Percentiles rank a stretch among this genome's conserved stretches.
phyloP scores from a whole-genome alignment of 2,329 filamentous ascomycete genomes.

The Ampelomyces quisqualis region DNA sequence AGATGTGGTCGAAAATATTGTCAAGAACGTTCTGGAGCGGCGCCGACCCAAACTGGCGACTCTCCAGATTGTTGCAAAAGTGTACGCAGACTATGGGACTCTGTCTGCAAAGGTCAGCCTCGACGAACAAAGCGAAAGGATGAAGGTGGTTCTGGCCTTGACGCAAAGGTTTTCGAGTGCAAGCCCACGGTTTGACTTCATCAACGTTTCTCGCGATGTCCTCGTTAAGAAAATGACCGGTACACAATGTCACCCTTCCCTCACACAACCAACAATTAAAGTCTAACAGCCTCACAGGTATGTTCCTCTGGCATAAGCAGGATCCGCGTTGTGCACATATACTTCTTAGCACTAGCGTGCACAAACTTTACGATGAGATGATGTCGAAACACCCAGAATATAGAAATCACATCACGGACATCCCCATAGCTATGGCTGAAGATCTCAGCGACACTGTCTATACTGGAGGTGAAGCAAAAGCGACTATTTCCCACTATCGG shows the following conservation, averaged over 20 bases:
- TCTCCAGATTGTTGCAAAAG: not conserved
- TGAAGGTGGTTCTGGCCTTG: not conserved
- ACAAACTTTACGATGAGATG: not conserved
- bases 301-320: not conserved
- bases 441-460: too few species aligned
- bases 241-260: too few species aligned
- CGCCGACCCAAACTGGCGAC: not conserved
- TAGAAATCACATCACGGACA: not conserved
- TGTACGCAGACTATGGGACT: not conserved
- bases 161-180: not conserved
- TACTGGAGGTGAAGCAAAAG: too few species aligned
- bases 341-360: not conserved
- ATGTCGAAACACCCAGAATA: not conserved
- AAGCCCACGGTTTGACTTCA: not conserved
- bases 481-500: too few species aligned
- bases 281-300: not conserved
- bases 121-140: not conserved
- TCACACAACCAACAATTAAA: not conserved
- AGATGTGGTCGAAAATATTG: not conserved
- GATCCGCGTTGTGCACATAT: not conserved
- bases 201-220: not conserved
- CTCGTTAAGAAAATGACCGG: not conserved
- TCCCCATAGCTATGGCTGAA: too few species aligned
- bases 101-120: not conserved
- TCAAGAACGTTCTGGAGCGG: not conserved